Evolutionary conservation across 306 rosid species (phyloP).

Genomic region (Albizia julibrissin): DNA sequence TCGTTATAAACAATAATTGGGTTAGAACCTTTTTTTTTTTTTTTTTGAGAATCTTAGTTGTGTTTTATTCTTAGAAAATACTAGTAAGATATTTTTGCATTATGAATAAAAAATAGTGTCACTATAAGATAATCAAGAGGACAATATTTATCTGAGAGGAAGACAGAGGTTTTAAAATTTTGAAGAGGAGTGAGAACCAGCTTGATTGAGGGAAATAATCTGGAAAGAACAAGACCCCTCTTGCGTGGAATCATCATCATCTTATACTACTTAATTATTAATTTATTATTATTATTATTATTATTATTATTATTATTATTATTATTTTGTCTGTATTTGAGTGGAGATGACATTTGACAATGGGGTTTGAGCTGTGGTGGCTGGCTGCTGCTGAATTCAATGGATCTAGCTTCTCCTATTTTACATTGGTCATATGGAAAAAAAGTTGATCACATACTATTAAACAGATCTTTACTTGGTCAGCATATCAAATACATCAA

Average conservation of each 20-base stretch:
- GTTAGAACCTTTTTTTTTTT: neutral
- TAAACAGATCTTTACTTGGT: neutral
- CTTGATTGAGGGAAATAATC: neutral
- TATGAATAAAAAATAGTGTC: neutral
- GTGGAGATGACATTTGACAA: neutral
- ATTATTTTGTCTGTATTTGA: neutral
- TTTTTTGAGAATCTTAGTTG: neutral
- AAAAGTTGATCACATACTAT: neutral
- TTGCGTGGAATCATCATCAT: neutral
- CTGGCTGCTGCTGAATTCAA: constrained; percentile 9
- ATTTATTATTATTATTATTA: neutral
- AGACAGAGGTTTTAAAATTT: neutral
- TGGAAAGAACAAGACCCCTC: neutral
- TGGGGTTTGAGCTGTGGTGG: neutral
- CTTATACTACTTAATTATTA: neutral
- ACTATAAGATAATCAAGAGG: neutral
- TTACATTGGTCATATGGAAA: neutral
- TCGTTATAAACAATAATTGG: neutral
- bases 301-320: neutral
- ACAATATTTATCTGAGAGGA: neutral
- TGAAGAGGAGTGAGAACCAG: neutral
- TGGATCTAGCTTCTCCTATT: neutral
- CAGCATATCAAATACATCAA: neutral
- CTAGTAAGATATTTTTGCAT: neutral
- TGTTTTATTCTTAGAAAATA: neutral